Base-by-base conservation (phyloP, 83 land plant species). In the Diphasiastrum complanatum region DNA sequence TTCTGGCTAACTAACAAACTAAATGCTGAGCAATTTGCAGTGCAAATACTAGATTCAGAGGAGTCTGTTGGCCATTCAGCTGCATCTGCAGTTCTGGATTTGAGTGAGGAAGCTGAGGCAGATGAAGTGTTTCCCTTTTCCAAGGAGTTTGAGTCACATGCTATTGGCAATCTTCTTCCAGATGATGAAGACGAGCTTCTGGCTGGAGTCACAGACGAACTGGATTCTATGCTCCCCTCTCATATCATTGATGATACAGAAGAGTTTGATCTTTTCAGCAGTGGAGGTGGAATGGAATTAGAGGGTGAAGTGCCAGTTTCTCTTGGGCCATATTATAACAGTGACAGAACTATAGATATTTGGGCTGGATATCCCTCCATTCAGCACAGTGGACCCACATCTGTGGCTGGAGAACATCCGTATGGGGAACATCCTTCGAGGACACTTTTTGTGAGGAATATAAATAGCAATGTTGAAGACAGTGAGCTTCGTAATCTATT, bases 141-240 rank as follows among this genome's bases (percentile, higher is more conserved):
- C 19, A 35, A 55, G 34, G 59, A 55, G 59, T 14, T 55, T 11
- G 59, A 55, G 19, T 55, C 59, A 0, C 59, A 32, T 16, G 31
- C 59, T 11, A 55, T 55, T 10, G 59, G 59, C 59, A 55, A 30
- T 14, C 59, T 55, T 1, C 59, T 55, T 55, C 59, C 59, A 10
- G 59, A 55, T 33, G 59, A 55, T 30, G 59, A 55, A 30, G 59
- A 55, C 11, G 59, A 55, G 19, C 59, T 55, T 24, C 59, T 55
- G 35, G 59, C 35, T 26, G 59, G 59, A 30, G 27, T 27, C 1
- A 14, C 45, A 41, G n/a, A 41, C 19, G 59, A 24, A 27, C 6
- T 10, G 11, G 59, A 55, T 11, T 14, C 16, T 11, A 27, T 12
- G 5, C 11, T 33, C 31, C 28, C 35, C 26, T 18, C 59, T 11